These are phyloP conservation scores for Cladosporium sp. DNA, from an alignment of 2,329 filamentous ascomycete species.

Conservation along the genomic window DNA sequence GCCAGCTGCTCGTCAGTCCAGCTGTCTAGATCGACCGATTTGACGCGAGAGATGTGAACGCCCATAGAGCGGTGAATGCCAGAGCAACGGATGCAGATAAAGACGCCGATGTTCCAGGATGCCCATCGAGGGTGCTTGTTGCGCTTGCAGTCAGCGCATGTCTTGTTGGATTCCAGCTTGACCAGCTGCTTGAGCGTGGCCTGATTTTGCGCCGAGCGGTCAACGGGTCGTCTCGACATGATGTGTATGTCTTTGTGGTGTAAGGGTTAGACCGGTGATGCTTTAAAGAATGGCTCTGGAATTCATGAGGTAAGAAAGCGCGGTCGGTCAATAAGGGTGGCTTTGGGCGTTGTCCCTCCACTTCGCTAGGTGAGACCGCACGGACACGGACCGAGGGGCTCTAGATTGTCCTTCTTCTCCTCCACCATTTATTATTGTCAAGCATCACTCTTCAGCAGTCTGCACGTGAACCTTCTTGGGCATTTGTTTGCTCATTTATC, in stretches of 20 bases:
- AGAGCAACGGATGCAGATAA: conserved; percentile 93
- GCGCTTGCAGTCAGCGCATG: conserved; percentile 96
- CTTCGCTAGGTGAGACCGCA: background rate
- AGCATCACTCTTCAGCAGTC: background rate
- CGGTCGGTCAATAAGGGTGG: conserved; percentile 16
- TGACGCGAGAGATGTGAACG: conserved; percentile 96
- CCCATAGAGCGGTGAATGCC: conserved; percentile 99
- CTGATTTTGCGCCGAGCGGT: conserved; percentile 89
- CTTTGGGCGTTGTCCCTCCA: background rate
- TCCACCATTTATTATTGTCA: background rate
- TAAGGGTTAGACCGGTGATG: background rate
- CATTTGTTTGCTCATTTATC: background rate
- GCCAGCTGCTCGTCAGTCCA: conserved; percentile 99
- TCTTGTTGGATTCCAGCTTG: conserved; percentile 93
- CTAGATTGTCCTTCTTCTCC: background rate
- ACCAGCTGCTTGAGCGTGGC: conserved; percentile 90
- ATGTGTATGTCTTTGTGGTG: background rate
- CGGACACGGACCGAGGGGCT: background rate
- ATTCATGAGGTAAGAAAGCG: conserved; percentile 7
- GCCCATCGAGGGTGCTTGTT: conserved; percentile 99
- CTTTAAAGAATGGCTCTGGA: background rate
- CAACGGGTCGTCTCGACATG: conserved; percentile 81
- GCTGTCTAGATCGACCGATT: conserved; percentile 94
- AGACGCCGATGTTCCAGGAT: conserved; percentile 97
- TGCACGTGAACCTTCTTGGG: background rate